phyloP scores from a whole-genome alignment of 257 asterid species.

The Cynanchum wilfordii region DNA sequence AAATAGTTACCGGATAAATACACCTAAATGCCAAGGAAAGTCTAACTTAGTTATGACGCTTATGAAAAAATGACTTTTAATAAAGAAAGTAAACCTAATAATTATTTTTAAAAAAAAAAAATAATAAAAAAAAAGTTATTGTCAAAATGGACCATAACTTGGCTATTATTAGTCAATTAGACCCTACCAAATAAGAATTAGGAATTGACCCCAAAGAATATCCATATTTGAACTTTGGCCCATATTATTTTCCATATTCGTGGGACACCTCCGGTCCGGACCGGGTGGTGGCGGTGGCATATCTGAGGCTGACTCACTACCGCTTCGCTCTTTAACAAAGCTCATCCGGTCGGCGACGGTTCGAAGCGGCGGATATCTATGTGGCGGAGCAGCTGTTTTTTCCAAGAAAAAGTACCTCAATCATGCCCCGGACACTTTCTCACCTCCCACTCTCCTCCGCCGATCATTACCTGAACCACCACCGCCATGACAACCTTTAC shows the following conservation, averaged over 20 bases:
- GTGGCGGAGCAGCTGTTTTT: not conserved
- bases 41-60: too few relatives aligned
- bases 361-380: not conserved
- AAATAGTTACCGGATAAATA: too few relatives aligned
- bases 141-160: too few relatives aligned
- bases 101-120: too few relatives aligned
- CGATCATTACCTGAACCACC: slow-evolving; percentile 3
- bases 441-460: slow-evolving; percentile 9
- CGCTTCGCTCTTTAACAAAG: not conserved
- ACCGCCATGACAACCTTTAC: slow-evolving; percentile 8
- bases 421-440: slow-evolving; percentile 14
- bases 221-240: not conserved
- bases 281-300: not conserved
- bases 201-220: not conserved
- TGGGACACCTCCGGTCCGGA: not conserved
- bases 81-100: too few relatives aligned
- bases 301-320: not conserved
- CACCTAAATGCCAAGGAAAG: too few relatives aligned
- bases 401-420: not conserved
- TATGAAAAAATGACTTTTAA: too few relatives aligned
- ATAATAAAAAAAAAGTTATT: too few relatives aligned
- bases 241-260: not conserved
- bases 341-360: not conserved
- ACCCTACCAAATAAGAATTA: too few relatives aligned
- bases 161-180: too few relatives aligned